A percentile compares a stretch with the other conserved stretches of the same genome.
Evolutionary conservation across 2,329 filamentous ascomycete genomes (phyloP).

Genomic region (Amauroascus verrucosus): DNA sequence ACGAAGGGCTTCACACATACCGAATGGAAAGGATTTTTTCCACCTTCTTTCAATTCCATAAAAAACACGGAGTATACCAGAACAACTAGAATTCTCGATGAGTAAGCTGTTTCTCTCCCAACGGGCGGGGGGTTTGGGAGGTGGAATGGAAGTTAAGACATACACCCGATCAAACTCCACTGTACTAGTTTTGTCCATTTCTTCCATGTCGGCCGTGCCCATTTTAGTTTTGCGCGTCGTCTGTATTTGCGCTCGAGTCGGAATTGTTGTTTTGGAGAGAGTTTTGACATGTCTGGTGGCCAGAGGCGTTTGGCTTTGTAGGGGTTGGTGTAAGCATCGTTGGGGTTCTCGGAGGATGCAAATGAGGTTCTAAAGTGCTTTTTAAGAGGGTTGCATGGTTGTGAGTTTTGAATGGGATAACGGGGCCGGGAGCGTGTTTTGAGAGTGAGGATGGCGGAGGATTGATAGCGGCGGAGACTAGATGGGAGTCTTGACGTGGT

Average conservation of each 20-base stretch:
- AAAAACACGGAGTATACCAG: conserved; percentile 36
- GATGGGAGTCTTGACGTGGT: not conserved
- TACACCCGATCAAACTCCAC: conserved; percentile 45
- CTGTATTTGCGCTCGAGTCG: conserved; percentile 57
- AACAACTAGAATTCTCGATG: conserved; percentile 27
- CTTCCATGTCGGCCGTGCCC: conserved; percentile 48
- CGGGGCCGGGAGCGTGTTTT: conserved; percentile 16
- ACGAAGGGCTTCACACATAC: too few species aligned
- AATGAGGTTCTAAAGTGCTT: conserved; percentile 7
- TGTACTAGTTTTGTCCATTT: conserved; percentile 50
- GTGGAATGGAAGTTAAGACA: conserved; percentile 18
- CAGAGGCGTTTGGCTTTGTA: conserved; percentile 52
- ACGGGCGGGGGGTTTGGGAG: not conserved
- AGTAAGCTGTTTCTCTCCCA: not conserved
- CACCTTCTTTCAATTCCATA: conserved; percentile 36
- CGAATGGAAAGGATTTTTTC: conserved; percentile 32
- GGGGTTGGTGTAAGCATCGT: conserved; percentile 42
- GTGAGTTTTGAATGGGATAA: conserved; percentile 18
- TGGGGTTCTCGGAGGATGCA: not conserved
- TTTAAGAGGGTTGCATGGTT: conserved; percentile 8
- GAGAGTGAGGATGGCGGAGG: conserved; percentile 9
- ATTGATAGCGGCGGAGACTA: not conserved
- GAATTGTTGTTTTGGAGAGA: conserved; percentile 57
- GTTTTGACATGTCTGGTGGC: conserved; percentile 54
- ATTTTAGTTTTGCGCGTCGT: conserved; percentile 51